Evolutionary conservation across 83 land plant genomes (phyloP).

Genomic region (Picea mariana): DNA sequence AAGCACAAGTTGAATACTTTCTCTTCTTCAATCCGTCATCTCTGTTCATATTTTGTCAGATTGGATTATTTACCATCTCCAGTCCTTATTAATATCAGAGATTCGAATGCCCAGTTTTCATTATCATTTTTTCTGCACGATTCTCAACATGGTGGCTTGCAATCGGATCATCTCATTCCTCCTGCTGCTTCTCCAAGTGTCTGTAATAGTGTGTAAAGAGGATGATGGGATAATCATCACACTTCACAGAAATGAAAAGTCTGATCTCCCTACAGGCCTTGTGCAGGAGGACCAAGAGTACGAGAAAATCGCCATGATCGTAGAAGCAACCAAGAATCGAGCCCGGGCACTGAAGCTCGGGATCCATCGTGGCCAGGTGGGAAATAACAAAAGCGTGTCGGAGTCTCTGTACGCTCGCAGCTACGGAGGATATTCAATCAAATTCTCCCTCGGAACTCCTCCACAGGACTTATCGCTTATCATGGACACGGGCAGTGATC

Average conservation of each 20-base stretch:
- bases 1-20: too few relatives aligned
- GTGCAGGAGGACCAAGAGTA: neutral
- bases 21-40: too few relatives aligned
- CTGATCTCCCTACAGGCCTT: too few relatives aligned
- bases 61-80: too few relatives aligned
- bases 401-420: constrained; percentile 14
- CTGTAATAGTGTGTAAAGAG: neutral
- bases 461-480: constrained; percentile 31
- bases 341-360: neutral
- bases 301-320: neutral
- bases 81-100: too few relatives aligned
- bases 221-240: neutral
- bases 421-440: neutral
- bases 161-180: too few relatives aligned
- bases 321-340: neutral
- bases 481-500: constrained; percentile 68
- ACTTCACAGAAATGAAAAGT: too few relatives aligned
- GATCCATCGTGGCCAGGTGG: neutral
- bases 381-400: constrained; percentile 24
- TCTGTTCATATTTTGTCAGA: too few relatives aligned
- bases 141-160: too few relatives aligned
- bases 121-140: too few relatives aligned
- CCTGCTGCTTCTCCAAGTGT: neutral
- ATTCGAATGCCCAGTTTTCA: too few relatives aligned
- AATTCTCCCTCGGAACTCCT: constrained; percentile 35